A percentile compares a stretch with the other conserved stretches of the same genome.
Conservation (phyloP, 306 rosid genomes). For the Hippophae tibetana region DNA sequence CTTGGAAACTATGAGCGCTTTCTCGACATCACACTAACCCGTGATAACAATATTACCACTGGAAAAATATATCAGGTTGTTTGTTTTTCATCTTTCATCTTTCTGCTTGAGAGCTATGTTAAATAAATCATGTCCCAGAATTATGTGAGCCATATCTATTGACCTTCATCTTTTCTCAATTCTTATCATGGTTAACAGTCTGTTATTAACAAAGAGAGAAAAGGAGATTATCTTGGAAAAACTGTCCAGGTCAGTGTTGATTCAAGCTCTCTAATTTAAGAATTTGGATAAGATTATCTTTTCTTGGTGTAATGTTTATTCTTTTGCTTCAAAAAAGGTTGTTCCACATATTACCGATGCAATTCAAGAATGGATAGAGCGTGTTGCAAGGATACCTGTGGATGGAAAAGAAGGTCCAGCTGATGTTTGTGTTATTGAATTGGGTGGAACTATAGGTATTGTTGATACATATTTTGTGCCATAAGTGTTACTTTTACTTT, state of each 20-base stretch:
- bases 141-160: background rate
- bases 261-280: conserved; percentile 2
- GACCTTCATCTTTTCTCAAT: conserved; percentile 1
- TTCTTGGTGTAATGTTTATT: conserved; percentile 18
- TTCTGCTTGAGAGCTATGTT: conserved; percentile 1
- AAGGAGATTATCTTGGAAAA: conserved; percentile 83
- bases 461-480: conserved; percentile 3
- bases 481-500: background rate
- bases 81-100: conserved; percentile 1
- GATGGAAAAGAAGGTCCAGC: conserved; percentile 79
- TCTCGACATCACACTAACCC: conserved; percentile 60
- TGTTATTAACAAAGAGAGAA: conserved; percentile 77
- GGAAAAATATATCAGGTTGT: conserved; percentile 84
- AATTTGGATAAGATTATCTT: conserved; percentile 6
- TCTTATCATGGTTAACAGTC: conserved; percentile 27
- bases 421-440: conserved; percentile 85
- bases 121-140: background rate
- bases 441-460: conserved; percentile 87
- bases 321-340: conserved; percentile 35
- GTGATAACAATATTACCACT: conserved; percentile 80
- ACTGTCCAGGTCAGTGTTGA: conserved; percentile 61
- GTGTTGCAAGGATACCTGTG: conserved; percentile 69
- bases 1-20: conserved; percentile 89
- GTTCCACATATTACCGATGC: conserved; percentile 87
- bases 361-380: conserved; percentile 88